Percentiles rank a stretch among this genome's conserved stretches.
Conservation (phyloP, 805 yeast genomes). For the Metschnikowia aberdeeniae region DNA sequence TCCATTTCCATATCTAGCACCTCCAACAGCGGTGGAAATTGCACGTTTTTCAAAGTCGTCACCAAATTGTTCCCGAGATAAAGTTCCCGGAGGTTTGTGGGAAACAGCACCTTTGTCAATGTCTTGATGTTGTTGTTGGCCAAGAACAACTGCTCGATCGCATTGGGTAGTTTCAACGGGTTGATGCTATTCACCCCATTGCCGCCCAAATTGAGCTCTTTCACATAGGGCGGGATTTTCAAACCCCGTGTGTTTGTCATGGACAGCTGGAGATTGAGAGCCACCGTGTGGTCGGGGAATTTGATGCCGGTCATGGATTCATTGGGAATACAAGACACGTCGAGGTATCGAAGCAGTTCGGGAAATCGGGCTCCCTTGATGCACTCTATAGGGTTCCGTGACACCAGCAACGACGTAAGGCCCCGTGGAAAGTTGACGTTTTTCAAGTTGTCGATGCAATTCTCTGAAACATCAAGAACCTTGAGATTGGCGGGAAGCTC, state of each 20-base stretch:
- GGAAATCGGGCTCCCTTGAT: slow-evolving; percentile 41
- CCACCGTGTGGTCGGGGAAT: slow-evolving; percentile 37
- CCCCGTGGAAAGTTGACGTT: slow-evolving; percentile 35
- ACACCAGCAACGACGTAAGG: slow-evolving; percentile 27
- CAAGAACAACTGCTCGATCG: slow-evolving; percentile 35
- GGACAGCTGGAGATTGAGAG: slow-evolving; percentile 38
- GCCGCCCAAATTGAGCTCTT: slow-evolving; percentile 30
- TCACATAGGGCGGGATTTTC: slow-evolving; percentile 33
- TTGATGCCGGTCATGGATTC: slow-evolving; percentile 46
- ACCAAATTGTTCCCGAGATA: slow-evolving; percentile 40
- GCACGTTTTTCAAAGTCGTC: slow-evolving; percentile 43
- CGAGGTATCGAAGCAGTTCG: slow-evolving; percentile 32
- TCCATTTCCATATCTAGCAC: slow-evolving; percentile 41
- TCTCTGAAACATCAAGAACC: slow-evolving; percentile 34
- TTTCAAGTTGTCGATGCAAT: slow-evolving; percentile 36
- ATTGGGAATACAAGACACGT: slow-evolving; percentile 40
- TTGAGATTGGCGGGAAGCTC: slow-evolving; percentile 32
- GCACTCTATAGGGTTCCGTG: slow-evolving; percentile 41
- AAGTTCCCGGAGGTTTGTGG: slow-evolving; percentile 30
- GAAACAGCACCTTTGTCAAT: slow-evolving; percentile 40
- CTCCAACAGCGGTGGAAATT: slow-evolving; percentile 35
- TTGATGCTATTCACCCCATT: slow-evolving; percentile 44
- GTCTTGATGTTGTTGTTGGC: slow-evolving; percentile 42
- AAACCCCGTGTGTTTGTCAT: slow-evolving; percentile 44
- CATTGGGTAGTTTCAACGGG: slow-evolving; percentile 41